Evolutionary conservation across 169 alveolate species (phyloP).

Genomic region (Plasmodium inui): DNA sequence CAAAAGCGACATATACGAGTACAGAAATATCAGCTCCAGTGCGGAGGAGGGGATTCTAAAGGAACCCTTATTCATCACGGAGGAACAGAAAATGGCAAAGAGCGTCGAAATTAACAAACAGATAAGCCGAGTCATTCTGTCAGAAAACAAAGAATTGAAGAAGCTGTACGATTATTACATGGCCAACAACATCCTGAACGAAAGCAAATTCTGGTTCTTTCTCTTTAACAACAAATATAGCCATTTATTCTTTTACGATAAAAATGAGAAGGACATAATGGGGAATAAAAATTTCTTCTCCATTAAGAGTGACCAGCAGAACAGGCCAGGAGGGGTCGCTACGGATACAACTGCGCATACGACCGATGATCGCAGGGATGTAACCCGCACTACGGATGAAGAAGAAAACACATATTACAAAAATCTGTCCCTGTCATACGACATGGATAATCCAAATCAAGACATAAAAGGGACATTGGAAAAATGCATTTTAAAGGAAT

Average conservation of each 20-base stretch:
- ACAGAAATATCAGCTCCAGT: constrained; percentile 2
- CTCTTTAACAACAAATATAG: constrained; percentile 67
- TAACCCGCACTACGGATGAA: neutral
- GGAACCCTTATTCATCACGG: constrained; percentile 58
- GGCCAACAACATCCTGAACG: constrained; percentile 51
- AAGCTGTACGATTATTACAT: constrained; percentile 61
- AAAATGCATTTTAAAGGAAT: constrained; percentile 64
- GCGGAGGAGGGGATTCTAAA: constrained; percentile 25
- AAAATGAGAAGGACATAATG: constrained; percentile 63
- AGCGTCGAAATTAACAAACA: constrained; percentile 68
- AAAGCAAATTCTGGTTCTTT: constrained; percentile 62
- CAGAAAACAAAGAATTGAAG: constrained; percentile 56
- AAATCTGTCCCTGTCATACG: constrained; percentile 6
- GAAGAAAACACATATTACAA: constrained; percentile 10
- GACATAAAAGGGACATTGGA: constrained; percentile 70
- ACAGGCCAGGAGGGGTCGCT: neutral
- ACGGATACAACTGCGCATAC: neutral
- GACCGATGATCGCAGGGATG: neutral
- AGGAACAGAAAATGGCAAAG: constrained; percentile 42
- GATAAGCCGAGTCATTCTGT: constrained; percentile 31
- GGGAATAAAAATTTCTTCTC: constrained; percentile 32
- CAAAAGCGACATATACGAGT: constrained; percentile 38
- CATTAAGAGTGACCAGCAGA: constrained; percentile 9
- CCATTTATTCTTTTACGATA: constrained; percentile 65
- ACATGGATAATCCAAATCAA: constrained; percentile 64